Evolutionary conservation across 1,139 yeast species (phyloP).

Genomic region (Kodamaea fungicola): DNA sequence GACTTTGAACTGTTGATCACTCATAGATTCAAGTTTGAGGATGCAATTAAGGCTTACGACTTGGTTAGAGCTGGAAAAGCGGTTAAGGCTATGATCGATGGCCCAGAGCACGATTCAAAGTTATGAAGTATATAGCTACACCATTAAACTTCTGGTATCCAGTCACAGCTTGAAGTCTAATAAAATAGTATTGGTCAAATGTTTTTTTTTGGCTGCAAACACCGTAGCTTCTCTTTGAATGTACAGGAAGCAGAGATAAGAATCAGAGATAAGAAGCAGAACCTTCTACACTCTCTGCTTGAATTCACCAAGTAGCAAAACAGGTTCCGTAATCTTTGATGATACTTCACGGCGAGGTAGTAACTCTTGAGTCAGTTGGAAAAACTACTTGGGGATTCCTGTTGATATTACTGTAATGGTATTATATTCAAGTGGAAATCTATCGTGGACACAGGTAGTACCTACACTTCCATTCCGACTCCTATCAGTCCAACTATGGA

Average conservation of each 20-base stretch:
- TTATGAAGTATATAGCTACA: too few species aligned
- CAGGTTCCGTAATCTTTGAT: constrained; percentile 16
- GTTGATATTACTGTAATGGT: constrained; percentile 1
- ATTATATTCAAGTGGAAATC: too few species aligned
- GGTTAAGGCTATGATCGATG: constrained; percentile 46
- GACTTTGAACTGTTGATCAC: constrained; percentile 64
- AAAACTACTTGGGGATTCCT: constrained; percentile 13
- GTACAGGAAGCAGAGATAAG: constrained; percentile 21
- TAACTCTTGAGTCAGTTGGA: too few species aligned
- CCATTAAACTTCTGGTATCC: not conserved
- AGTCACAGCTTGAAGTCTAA: not conserved
- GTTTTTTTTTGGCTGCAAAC: too few species aligned
- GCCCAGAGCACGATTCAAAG: constrained; percentile 28
- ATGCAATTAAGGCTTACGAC: constrained; percentile 80
- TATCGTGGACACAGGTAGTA: too few species aligned
- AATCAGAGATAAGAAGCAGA: constrained; percentile 16
- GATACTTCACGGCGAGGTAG: too few species aligned
- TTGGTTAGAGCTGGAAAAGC: constrained; percentile 51
- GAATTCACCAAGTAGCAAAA: constrained; percentile 8
- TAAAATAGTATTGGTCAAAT: not conserved
- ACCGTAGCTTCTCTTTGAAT: constrained; percentile 15
- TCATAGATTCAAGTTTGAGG: constrained; percentile 68
- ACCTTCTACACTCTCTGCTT: constrained; percentile 13
- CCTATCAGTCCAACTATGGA: too few species aligned
- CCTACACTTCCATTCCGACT: too few species aligned